phyloP scores from a whole-genome alignment of 1,284 basidiomycete species.

The Tilletia horrida region DNA sequence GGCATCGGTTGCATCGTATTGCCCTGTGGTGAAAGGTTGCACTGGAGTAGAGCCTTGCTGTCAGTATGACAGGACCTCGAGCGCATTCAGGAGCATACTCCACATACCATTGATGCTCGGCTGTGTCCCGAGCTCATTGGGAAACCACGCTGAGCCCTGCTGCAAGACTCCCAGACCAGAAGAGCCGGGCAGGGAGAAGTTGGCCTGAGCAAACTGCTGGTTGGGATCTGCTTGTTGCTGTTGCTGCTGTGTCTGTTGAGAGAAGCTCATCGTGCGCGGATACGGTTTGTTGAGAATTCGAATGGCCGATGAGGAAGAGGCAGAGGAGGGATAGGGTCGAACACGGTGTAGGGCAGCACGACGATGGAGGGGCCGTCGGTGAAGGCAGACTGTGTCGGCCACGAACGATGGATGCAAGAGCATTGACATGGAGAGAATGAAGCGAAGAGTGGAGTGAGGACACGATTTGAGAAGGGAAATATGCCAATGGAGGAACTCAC shows the following conservation, averaged over 20 bases:
- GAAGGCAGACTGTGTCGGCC: too few species aligned
- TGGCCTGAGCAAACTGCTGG: neutral
- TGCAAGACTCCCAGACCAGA: too few species aligned
- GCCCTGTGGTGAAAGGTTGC: neutral
- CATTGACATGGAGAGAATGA: too few species aligned
- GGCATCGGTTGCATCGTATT: neutral
- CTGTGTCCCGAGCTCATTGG: neutral
- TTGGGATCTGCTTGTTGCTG: neutral
- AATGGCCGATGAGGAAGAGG: neutral
- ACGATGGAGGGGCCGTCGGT: too few species aligned
- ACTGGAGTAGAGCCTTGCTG: neutral
- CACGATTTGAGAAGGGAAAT: too few species aligned
- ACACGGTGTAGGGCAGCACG: too few species aligned
- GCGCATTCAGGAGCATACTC: neutral
- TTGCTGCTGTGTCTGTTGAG: slow-evolving; percentile 1
- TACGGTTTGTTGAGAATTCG: neutral
- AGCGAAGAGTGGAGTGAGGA: too few species aligned
- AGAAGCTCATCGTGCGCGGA: neutral
- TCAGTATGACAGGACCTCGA: neutral
- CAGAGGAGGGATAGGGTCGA: too few species aligned
- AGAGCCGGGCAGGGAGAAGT: neutral
- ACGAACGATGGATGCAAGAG: too few species aligned
- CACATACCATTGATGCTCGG: slow-evolving; percentile 3
- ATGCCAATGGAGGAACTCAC: too few species aligned
- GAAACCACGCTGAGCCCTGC: neutral